Conservation (phyloP, 441 rosid genomes). For the Populus trichocarpa region DNA sequence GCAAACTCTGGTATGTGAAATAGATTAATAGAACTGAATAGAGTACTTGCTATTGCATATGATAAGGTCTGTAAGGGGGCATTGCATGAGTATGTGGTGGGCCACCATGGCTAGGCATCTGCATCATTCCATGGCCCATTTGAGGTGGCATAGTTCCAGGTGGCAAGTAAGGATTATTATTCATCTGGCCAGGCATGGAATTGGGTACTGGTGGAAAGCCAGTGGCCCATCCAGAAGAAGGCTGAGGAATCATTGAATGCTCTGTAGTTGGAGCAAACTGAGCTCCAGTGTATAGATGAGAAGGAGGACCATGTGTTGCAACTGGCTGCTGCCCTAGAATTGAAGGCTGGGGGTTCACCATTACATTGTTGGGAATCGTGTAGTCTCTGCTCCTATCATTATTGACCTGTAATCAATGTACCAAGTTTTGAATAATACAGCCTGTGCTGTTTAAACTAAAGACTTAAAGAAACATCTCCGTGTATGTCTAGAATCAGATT, state of each 20-base stretch:
- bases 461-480: background rate
- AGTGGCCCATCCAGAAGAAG: slow-evolving; percentile 66
- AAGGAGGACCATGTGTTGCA: slow-evolving; percentile 36
- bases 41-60: slow-evolving; percentile 33
- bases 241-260: slow-evolving; percentile 41
- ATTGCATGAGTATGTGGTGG: slow-evolving; percentile 24
- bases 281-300: slow-evolving; percentile 43
- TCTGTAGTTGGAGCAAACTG: slow-evolving; percentile 34
- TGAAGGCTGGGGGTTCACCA: slow-evolving; percentile 62
- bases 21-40: background rate
- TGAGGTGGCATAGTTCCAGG: slow-evolving; percentile 45
- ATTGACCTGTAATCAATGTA: slow-evolving; percentile 54
- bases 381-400: slow-evolving; percentile 94
- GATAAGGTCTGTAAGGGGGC: slow-evolving; percentile 45
- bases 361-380: slow-evolving; percentile 54
- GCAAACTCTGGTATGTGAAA: slow-evolving; percentile 1
- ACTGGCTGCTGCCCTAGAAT: slow-evolving; percentile 66
- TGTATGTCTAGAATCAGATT: background rate
- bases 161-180: slow-evolving; percentile 52
- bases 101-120: slow-evolving; percentile 37
- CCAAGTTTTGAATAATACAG: background rate
- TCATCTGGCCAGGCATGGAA: slow-evolving; percentile 50
- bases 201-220: slow-evolving; percentile 41
- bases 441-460: background rate
- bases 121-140: slow-evolving; percentile 59